phyloP scores from a whole-genome alignment of 148 eudicot species.

The Chenopodium formosanum region DNA sequence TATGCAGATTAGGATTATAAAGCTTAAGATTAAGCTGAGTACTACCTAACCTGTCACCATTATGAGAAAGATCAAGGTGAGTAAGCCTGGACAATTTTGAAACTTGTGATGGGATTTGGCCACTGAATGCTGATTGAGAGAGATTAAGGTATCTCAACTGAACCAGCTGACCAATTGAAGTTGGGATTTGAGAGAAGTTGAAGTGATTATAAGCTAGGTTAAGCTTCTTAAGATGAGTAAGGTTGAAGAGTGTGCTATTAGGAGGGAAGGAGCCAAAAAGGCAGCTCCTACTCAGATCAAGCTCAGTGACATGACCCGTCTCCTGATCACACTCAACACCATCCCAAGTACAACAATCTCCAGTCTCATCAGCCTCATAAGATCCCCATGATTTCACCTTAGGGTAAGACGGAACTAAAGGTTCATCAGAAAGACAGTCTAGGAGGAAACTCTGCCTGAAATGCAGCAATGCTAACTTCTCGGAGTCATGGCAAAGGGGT shows the following conservation, averaged over 20 bases:
- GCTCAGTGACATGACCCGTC: conserved; percentile 34
- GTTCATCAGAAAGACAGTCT: conserved; percentile 7
- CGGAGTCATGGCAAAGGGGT: conserved; percentile 8
- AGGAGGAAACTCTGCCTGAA: conserved; percentile 22
- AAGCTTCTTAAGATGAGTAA: conserved; percentile 32
- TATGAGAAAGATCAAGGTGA: conserved; percentile 25
- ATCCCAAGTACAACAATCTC: conserved; percentile 41
- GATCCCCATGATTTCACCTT: conserved; percentile 6
- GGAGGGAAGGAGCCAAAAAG: conserved; percentile 28
- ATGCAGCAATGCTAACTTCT: conserved; percentile 6
- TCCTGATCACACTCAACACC: conserved; percentile 36
- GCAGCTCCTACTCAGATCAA: conserved; percentile 39
- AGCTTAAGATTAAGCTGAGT: conserved; percentile 13
- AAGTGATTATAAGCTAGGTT: conserved; percentile 37
- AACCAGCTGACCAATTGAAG: conserved; percentile 22
- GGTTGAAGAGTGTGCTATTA: conserved; percentile 30
- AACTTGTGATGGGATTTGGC: conserved; percentile 38
- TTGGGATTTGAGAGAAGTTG: conserved; percentile 33
- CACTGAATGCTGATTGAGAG: conserved; percentile 32
- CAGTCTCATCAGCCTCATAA: not conserved
- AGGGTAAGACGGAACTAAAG: not conserved
- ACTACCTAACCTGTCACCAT: not conserved
- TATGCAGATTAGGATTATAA: conserved; percentile 15
- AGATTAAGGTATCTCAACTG: conserved; percentile 31
- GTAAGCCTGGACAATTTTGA: conserved; percentile 25